Evolutionary conservation across 1,139 yeast genomes (phyloP).

Genomic region (Pichia sp.): DNA sequence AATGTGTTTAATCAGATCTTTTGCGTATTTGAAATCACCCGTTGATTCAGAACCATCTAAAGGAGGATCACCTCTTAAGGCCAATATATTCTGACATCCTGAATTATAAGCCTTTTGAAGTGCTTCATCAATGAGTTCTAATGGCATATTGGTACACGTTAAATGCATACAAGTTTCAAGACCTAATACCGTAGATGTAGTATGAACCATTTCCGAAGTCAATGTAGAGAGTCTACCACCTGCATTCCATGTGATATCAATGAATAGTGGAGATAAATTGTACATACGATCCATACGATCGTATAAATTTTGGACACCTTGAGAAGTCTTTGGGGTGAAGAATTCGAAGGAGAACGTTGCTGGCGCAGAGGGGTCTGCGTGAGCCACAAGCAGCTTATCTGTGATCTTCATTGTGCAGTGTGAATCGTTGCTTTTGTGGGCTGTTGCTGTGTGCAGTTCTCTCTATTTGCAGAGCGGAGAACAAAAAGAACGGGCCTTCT

Average conservation of each 20-base stretch:
- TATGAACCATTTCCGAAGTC: conserved; percentile 86
- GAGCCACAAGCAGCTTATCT: conserved; percentile 45
- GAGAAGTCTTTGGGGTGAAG: conserved; percentile 96
- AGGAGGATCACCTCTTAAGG: conserved; percentile 83
- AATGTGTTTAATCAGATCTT: conserved; percentile 77
- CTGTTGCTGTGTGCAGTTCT: too few species aligned
- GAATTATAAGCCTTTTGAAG: conserved; percentile 77
- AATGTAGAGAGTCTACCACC: conserved; percentile 81
- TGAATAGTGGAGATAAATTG: conserved; percentile 82
- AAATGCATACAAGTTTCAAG: conserved; percentile 97
- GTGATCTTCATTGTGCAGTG: conserved; percentile 42
- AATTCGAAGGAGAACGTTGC: conserved; percentile 94
- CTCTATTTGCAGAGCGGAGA: too few species aligned
- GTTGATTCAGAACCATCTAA: conserved; percentile 58
- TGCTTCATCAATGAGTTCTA: conserved; percentile 76
- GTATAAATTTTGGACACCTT: conserved; percentile 92
- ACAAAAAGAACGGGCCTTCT: too few species aligned
- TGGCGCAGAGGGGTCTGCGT: conserved; percentile 26
- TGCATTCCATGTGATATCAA: conserved; percentile 98
- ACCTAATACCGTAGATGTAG: conserved; percentile 89
- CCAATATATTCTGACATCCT: conserved; percentile 91
- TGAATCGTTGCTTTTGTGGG: neutral
- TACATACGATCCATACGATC: conserved; percentile 99
- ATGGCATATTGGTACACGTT: conserved; percentile 94
- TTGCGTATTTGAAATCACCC: conserved; percentile 74